Conservation (phyloP, 805 yeast genomes). For the Suhomyces sp. region DNA sequence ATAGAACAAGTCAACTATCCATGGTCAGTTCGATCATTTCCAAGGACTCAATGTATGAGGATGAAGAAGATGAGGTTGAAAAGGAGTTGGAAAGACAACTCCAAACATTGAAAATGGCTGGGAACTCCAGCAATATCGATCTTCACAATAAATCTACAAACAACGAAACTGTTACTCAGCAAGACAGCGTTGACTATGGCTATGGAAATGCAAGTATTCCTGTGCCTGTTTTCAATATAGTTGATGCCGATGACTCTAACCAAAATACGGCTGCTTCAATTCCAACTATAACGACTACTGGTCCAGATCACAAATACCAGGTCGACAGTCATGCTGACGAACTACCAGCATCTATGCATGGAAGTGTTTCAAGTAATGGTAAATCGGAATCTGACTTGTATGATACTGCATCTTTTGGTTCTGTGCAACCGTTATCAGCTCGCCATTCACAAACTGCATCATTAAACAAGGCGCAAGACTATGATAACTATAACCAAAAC, state of each 20-base stretch:
- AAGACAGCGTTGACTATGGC: not conserved
- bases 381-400: conserved; percentile 4
- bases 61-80: conserved; percentile 35
- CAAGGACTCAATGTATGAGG: conserved; percentile 26
- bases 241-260: conserved; percentile 2
- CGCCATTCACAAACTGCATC: conserved; percentile 9
- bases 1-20: conserved; percentile 34
- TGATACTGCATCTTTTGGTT: conserved; percentile 14
- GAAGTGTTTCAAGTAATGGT: not conserved
- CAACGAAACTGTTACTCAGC: too few species aligned
- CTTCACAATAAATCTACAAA: not conserved
- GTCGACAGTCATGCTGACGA: not conserved
- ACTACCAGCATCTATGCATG: not conserved
- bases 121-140: conserved; percentile 2
- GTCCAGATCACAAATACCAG: not conserved
- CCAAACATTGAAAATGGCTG: conserved; percentile 27
- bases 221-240: conserved; percentile 7
- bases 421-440: conserved; percentile 20
- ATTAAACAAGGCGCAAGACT: not conserved
- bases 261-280: not conserved
- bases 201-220: conserved; percentile 1
- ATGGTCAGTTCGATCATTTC: conserved; percentile 43
- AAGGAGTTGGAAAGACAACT: conserved; percentile 39
- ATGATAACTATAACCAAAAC: not conserved
- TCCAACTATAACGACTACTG: conserved; percentile 1